Percentiles rank a stretch among this genome's conserved stretches.
Conservation (phyloP, 108 stramenopile species). For the Seminavis robusta region DNA sequence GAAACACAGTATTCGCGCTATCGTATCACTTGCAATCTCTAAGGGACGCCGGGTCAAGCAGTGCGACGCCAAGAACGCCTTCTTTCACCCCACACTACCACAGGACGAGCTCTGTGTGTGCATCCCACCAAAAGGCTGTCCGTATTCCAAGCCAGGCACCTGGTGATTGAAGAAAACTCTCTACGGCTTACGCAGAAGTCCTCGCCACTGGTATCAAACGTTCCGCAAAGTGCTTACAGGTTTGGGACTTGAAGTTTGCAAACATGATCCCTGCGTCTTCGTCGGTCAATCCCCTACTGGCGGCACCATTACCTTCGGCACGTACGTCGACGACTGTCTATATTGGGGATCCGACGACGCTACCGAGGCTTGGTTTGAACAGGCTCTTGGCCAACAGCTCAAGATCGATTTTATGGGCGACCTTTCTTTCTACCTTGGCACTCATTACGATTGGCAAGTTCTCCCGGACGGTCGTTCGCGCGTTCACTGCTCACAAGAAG, state of each 20-base stretch:
- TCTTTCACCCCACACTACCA: conserved; percentile 14
- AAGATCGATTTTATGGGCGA: conserved; percentile 1
- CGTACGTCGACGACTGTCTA: not conserved
- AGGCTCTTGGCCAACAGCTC: not conserved
- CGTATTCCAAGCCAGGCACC: no score
- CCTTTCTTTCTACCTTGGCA: conserved; percentile 10
- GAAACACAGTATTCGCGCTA: not conserved
- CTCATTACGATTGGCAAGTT: conserved; percentile 10
- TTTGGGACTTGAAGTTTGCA: conserved; percentile 9
- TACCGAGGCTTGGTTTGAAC: not conserved
- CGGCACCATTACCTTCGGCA: not conserved
- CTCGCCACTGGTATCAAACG: conserved; percentile 26
- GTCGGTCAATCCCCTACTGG: not conserved
- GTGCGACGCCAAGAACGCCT: conserved; percentile 33
- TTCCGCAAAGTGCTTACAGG: not conserved
- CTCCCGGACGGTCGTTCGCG: not conserved
- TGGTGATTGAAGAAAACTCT: conserved; percentile 23
- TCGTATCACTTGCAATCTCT: conserved; percentile 7
- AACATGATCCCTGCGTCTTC: conserved; percentile 12
- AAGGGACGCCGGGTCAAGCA: conserved; percentile 5
- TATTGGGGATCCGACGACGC: not conserved
- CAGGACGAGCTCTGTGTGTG: not conserved
- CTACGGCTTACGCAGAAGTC: conserved; percentile 9
- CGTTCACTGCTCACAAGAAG: conserved; percentile 24
- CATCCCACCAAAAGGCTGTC: conserved; percentile 10